Percentiles rank a stretch among this genome's conserved stretches.
phyloP scores from a whole-genome alignment of 208 protist genomes.

The Zelonia costaricensis region DNA sequence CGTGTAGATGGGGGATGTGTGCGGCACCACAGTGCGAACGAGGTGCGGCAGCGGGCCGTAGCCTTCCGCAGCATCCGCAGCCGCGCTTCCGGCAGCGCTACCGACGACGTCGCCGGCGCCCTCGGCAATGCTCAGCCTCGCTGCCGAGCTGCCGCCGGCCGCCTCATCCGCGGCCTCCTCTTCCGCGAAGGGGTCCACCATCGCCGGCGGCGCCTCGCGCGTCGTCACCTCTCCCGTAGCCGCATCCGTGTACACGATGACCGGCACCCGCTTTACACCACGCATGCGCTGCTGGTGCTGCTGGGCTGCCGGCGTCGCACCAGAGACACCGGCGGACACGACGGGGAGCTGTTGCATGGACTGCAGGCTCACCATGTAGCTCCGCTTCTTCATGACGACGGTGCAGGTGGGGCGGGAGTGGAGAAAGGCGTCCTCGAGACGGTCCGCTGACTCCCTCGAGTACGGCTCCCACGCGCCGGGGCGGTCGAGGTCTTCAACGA shows the following conservation, averaged over 20 bases:
- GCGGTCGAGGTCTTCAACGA: slow-evolving; percentile 60
- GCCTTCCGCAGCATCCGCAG: background rate
- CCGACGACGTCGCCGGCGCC: slow-evolving; percentile 8
- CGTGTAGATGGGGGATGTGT: slow-evolving; percentile 45
- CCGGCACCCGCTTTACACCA: slow-evolving; percentile 43
- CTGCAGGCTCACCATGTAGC: slow-evolving; percentile 59
- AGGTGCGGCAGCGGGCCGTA: slow-evolving; percentile 27
- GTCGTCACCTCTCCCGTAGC: slow-evolving; percentile 26
- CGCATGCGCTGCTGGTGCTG: slow-evolving; percentile 25
- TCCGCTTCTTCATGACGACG: slow-evolving; percentile 58
- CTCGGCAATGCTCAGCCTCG: slow-evolving; percentile 5
- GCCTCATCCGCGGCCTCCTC: slow-evolving; percentile 22
- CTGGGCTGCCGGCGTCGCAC: background rate
- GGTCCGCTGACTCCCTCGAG: slow-evolving; percentile 36
- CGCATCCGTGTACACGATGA: slow-evolving; percentile 34
- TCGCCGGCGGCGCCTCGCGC: slow-evolving; percentile 14
- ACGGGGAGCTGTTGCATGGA: slow-evolving; percentile 52
- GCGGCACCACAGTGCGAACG: slow-evolving; percentile 24
- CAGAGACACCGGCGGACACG: background rate
- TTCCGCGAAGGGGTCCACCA: slow-evolving; percentile 50
- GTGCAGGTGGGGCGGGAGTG: slow-evolving; percentile 30
- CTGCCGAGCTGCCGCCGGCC: background rate
- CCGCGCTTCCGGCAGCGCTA: background rate
- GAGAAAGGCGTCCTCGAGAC: slow-evolving; percentile 67
- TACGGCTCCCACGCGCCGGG: slow-evolving; percentile 69